Evolutionary conservation across 225 moss, liverwort and hornwort genomes (phyloP), one percentile per base, ranked within the genome.

Genomic region (Thuidium tamariscinum): DNA sequence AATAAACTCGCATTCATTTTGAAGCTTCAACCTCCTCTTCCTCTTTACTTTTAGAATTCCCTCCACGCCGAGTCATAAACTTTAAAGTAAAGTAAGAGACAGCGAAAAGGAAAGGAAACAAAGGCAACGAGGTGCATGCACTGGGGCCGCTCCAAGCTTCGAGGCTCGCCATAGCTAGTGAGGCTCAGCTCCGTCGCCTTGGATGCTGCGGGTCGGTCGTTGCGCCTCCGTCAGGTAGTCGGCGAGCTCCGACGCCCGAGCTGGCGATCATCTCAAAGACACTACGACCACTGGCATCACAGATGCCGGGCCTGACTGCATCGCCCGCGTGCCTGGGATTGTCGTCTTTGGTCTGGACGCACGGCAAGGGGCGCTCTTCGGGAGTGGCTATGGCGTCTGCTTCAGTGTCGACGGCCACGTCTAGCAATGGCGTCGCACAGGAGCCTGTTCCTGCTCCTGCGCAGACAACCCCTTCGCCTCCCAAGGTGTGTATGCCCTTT

Each of bases 251-350:
- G 67, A 60, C 27, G 48, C 80, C 44, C 57, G 59, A 72, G 69
- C 93, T 93, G 91, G 93, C 91, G 90, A 90, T 84, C 84, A 88
- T 86, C 79, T 64, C 84, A 5, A 91, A 69, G 90, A 72, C 81
- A 9, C 29, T 42, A 2, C 57, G 23, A 10, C 68, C 68, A 5
- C 76, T 86, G 85, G 87, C 87, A 85, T 91, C 86, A 21, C 89
- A 89, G 84, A 92, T 92, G 90, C 83, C 86, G 68, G 85, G 90
- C 79, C 86, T 92, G 34, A 70, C 63, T 49, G 67, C 86, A 9
- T 41, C 90, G 30, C 56, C 86, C 48, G n/a, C 77, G 13, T 74
- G 37, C 64, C 80, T 86, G 19, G 83, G 73, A 59, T 84, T 78
- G 49, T 65, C 88, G 36, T 69, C 88, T 34, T 62, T 72, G 29